Evolutionary conservation across 2,329 filamentous ascomycete genomes (phyloP), one percentile per base, ranked within the genome.

Genomic region (Colletotrichum sojae): DNA sequence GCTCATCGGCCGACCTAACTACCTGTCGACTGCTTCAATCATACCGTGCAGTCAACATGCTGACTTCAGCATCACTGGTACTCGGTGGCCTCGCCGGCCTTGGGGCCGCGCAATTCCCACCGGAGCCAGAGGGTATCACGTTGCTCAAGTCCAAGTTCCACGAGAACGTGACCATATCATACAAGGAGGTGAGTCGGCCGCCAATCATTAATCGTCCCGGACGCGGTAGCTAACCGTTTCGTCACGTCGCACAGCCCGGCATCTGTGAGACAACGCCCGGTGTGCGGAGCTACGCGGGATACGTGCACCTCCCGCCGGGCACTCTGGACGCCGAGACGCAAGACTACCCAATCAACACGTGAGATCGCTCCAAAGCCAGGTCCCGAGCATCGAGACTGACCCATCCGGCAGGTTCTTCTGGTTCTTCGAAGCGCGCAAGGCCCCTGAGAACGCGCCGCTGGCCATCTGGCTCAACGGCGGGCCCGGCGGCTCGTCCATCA

Each of bases 211-310:
- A 0, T 51, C 59, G 16, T 49, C 18, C 25, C 13, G 46, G 31
- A 36, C 6, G 31, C 1, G n/a, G n/a, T 5, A 36, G 40, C 10
- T 12, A 58, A 0, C 51, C 61, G 13, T 39, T 15, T 13, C n/a
- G 31, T 61, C 31, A 43, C 36, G 48, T 25, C 39, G 25, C 12
- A 46, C n/a, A 85, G 90, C 88, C 65, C 86, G 90, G 80, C 77
- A 83, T 76, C 87, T 91, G 72, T 81, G 86, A 74, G 89, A 90
- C 79, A 59, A 84, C 72, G 77, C 83, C 60, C 81, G 91, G 80
- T 82, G 89, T 82, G 86, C 91, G 79, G 87, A 90, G 80, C 79
- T 92, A 89, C 77, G 84, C 88, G 9, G 90, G 90, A 71, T 90
- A 91, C 79, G 86, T 92, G 60, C 83, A 83, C 69, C 76, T 91